phyloP scores from a whole-genome alignment of 1,284 basidiomycete species.

The Prillingera fragicola region DNA sequence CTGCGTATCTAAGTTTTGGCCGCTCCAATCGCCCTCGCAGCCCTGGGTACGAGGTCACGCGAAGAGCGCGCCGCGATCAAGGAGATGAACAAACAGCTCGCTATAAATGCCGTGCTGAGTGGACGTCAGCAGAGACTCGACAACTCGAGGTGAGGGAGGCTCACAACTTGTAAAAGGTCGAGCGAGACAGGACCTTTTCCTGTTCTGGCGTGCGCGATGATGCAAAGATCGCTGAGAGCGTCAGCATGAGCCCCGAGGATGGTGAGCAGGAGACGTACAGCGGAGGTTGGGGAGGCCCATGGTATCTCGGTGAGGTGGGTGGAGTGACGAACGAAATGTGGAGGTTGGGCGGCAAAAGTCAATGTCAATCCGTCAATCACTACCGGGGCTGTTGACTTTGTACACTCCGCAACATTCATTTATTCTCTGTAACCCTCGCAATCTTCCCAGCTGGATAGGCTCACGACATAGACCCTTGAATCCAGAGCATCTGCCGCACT shows the following conservation, averaged over 20 bases:
- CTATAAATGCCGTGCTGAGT: conserved; percentile 47
- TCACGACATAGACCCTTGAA: too few species aligned
- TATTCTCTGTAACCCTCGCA: too few species aligned
- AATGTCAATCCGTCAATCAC: too few species aligned
- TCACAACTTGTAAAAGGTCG: conserved; percentile 49
- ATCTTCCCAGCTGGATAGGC: too few species aligned
- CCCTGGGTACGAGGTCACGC: conserved; percentile 31
- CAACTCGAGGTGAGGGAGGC: conserved; percentile 18
- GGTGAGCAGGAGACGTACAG: conserved; percentile 23
- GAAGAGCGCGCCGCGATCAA: conserved; percentile 40
- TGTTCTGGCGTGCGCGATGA: conserved; percentile 48
- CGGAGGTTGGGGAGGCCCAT: conserved; percentile 46
- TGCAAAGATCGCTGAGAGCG: conserved; percentile 44
- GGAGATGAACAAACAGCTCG: conserved; percentile 45
- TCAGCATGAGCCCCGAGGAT: neutral
- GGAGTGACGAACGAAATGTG: too few species aligned
- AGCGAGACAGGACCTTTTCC: conserved; percentile 43
- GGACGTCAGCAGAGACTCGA: too few species aligned
- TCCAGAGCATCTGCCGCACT: too few species aligned
- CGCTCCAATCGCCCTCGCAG: conserved; percentile 22
- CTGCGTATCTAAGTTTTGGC: neutral
- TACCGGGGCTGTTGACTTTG: too few species aligned
- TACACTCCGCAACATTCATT: too few species aligned
- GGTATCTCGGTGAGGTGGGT: too few species aligned
- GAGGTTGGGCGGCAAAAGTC: too few species aligned